Evolutionary conservation across 306 rosid species (phyloP), one percentile per base, ranked within the genome.

Genomic region (Cicer pinnatifidum): DNA sequence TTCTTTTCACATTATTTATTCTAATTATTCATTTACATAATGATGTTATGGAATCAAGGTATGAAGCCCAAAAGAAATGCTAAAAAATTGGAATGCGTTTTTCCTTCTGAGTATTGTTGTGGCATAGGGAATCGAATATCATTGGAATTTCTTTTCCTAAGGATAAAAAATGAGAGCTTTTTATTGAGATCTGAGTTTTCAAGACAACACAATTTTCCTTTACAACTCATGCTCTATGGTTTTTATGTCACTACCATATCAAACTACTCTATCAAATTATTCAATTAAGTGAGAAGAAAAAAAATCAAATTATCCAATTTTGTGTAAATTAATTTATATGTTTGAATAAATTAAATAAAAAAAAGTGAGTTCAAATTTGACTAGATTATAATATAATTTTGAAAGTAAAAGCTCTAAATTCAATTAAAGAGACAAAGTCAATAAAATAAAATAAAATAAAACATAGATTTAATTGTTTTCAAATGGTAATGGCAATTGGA

Each of bases 1-100:
- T 85, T 85, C 82, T 66, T 76, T 80, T 84, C 83, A 75, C 82
- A 71, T 75, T 73, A 78, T 75, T 73, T 70, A 48, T 15, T 63
- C 72, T 33, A 53, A 37, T 60, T 40, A 50, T 72, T 73, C 65
- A 16, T 77, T 65, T 67, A 45, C 3, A 19, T 54, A 1, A 62
- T 63, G 41, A 16, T 23, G 64, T 38, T 54, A 65, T 35, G 54
- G 54, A 28, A 46, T 56, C n/a, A 6, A 38, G 8, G 2, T 9
- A 68, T 15, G 20, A 43, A 45, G 7, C 51, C 54, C 46, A 8
- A 37, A 76, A 28, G 71, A 19, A 72, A 72, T 48, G 53, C 72
- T 43, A n/a, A 72, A 81, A 45, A 19, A 28, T 3, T 28, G 5
- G 35, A 28, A 28, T 28, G 35, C 5, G 35, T 28, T 28, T 28